Evolutionary conservation across 768 basidiomycete species (phyloP), one percentile per base, ranked within the genome.

Genomic region (Exsudoporus frostii): DNA sequence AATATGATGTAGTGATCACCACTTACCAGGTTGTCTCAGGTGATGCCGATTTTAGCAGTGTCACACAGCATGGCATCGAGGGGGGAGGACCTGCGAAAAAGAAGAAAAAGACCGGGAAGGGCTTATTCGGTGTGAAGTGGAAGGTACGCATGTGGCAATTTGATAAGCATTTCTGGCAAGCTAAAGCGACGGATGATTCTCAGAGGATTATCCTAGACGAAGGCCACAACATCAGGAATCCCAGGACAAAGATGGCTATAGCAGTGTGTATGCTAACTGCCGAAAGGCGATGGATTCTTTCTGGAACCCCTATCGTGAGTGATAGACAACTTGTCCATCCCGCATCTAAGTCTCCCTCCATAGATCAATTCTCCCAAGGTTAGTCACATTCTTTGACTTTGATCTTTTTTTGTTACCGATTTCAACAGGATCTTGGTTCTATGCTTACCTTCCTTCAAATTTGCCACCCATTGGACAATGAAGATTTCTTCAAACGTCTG

Each of bases 291-390:
- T 92, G 90, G 90, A 80, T 83, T 5, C 72, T 91, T 48, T 84
- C 83, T 25, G 92, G 92, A 27, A 97, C 94, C 8, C 94, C 94
- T 0, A 95, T 97, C 54, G 90, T 95, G 68, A 71, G 89, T 71
- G 54, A 46, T 44, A 22, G 14, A 14, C 38, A 29, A 43, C 20
- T 27, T 53, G 8, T 27, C 10, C 9, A 7, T 42, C 20, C 6
- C n/a, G 30, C 10, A 30, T 40, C 20, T 56, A 46, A 50, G 43
- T 25, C 25, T 39, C 25, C 7, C 30, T 22, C 13, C 34, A 10
- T 51, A 90, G 88, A 88, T 92, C 54, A 92, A 92, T 58, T 88
- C 88, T 45, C 90, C 86, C 5, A 81, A 76, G 65, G 88, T 85
- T 65, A 45, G 63, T 53, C 9, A 36, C 2, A 20, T 29, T 40